Evolutionary conservation across 73 alveolate species (phyloP).

Genomic region (Blepharisma stoltei): DNA sequence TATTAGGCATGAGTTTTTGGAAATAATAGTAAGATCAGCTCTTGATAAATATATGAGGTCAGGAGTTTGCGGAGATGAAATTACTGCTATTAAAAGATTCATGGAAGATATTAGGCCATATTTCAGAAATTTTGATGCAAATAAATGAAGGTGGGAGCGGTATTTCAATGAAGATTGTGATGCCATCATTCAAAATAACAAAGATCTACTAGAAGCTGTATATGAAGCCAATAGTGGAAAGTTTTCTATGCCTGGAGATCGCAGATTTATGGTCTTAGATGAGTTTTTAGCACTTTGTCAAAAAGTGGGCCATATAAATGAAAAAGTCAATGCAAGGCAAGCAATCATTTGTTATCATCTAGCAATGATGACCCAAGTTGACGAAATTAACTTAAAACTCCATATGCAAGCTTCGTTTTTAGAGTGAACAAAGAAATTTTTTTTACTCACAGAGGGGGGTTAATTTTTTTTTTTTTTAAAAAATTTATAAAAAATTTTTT

Average conservation of each 20-base stretch:
- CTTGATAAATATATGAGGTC: constrained; percentile 44
- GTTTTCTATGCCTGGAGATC: neutral
- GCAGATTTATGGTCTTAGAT: neutral
- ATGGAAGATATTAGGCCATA: no score
- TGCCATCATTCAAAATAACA: neutral
- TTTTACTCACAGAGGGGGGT: no score
- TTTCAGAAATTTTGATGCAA: neutral
- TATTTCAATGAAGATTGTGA: constrained; percentile 22
- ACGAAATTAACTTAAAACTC: neutral
- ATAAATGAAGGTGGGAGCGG: neutral
- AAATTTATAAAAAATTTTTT: no score
- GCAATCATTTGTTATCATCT: constrained; percentile 9
- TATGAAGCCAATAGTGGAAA: neutral
- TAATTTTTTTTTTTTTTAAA: no score
- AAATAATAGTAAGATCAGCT: constrained; percentile 49
- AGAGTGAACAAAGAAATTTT: no score
- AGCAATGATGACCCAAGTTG: constrained; percentile 9
- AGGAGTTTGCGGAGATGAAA: constrained; percentile 28
- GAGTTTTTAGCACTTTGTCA: neutral
- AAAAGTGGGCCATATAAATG: neutral
- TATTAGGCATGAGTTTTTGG: constrained; percentile 53
- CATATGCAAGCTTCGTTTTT: neutral
- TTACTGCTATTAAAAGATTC: neutral
- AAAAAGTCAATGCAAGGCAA: neutral
- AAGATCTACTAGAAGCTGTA: constrained; percentile 4